Percentiles rank a stretch among this genome's conserved stretches.
These are phyloP conservation scores for Paramecium caudatum DNA, from an alignment of 73 alveolate species.

Conservation along the genomic window DNA sequence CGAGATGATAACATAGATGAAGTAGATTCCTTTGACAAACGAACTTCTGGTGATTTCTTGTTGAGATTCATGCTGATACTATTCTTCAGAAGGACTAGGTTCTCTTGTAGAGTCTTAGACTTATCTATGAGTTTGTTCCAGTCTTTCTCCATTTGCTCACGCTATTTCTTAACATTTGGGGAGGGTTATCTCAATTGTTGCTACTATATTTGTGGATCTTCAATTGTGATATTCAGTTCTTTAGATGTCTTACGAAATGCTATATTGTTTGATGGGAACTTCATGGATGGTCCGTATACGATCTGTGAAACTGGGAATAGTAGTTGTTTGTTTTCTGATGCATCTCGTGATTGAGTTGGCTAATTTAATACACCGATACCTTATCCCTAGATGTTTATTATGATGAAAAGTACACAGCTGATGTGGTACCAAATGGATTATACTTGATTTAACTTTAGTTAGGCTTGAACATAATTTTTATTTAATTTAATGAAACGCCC, in stretches of 20 bases:
- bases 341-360: slow-evolving; percentile 49
- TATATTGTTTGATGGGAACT: neutral
- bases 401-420: slow-evolving; percentile 44
- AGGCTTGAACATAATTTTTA: slow-evolving; percentile 2
- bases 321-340: neutral
- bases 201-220: neutral
- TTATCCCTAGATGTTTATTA: slow-evolving; percentile 47
- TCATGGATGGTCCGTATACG: slow-evolving; percentile 41
- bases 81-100: slow-evolving; percentile 42
- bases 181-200: neutral
- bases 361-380: neutral
- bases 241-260: slow-evolving; percentile 23
- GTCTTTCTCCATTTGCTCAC: slow-evolving; percentile 55
- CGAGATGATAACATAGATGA: slow-evolving; percentile 8
- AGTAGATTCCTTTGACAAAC: slow-evolving; percentile 65
- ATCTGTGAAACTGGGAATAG: slow-evolving; percentile 30
- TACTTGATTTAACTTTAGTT: slow-evolving; percentile 23
- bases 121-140: slow-evolving; percentile 49
- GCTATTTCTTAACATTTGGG: neutral
- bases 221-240: slow-evolving; percentile 41
- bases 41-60: slow-evolving; percentile 34
- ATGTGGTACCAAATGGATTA: slow-evolving; percentile 51
- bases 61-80: slow-evolving; percentile 47
- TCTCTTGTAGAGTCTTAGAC: slow-evolving; percentile 30
- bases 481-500: neutral